Evolutionary conservation across 2,329 filamentous ascomycete species (phyloP), one percentile per base, ranked within the genome.

Genomic region (Colletotrichum australisinense): DNA sequence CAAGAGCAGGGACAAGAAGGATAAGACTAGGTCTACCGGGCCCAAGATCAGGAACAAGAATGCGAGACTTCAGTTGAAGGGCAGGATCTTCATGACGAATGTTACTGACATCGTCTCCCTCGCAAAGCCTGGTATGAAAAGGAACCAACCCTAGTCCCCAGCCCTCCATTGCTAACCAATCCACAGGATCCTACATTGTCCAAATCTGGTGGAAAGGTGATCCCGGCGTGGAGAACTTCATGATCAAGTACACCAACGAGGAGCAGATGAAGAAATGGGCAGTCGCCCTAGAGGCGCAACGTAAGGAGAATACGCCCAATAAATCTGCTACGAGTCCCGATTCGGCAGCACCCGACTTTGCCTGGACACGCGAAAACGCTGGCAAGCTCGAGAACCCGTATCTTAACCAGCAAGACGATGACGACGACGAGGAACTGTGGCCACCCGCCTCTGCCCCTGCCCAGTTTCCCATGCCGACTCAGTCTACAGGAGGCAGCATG

Each of bases 131-230:
- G 95, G 95, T 97, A 90, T 80, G 89, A 80, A 71, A n/a, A 16
- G 28, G 19, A 26, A 49, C 32, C 7, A 42, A 11, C 19, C 19
- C 16, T 24, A 3, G n/a, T 19, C 16, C 55, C 22, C 52, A n/a
- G 26, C 35, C 65, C 75, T 14, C 26, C 35, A 49, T 60, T 19
- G 63, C n/a, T 57, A 32, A 52, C 73, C 46, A 72, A 55, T 62
- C 69, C 71, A 12, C 78, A 97, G 95, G 95, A 60, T 96, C 94
- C 12, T 98, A 98, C 81, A 96, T 94, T 2, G 94, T 98, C 74
- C 96, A 98, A 80, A 98, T 99, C 69, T 98, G 95, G 88, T 99
- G 97, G 97, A 98, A 97, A 84, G 96, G 96, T 42, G 96, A 98
- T 76, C 95, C 95, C 0, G 95, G 94, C 4, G 95, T 98, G 38